Percentiles rank a stretch among this genome's conserved stretches.
Evolutionary conservation across 805 yeast species (phyloP).

Genomic region (Wickerhamiella lipophila): DNA sequence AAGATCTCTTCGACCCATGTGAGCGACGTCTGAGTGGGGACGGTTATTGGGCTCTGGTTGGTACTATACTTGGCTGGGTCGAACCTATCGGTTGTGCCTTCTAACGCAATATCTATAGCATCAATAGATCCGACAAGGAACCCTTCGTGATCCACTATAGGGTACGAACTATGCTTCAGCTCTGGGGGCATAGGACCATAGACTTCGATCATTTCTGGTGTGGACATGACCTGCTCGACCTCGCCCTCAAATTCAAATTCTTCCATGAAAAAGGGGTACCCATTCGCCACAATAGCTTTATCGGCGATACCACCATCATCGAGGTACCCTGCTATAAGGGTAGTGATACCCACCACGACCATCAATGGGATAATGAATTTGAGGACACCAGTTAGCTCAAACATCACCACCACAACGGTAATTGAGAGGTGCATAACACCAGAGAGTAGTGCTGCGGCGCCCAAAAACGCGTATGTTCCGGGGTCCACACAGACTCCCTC

Average conservation of each 20-base stretch:
- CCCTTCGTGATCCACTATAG: conserved; percentile 27
- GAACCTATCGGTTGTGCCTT: conserved; percentile 3
- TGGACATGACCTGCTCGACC: conserved; percentile 53
- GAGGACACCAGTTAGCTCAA: conserved; percentile 91
- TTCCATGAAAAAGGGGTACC: conserved; percentile 71
- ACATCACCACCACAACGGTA: conserved; percentile 89
- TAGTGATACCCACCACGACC: conserved; percentile 87
- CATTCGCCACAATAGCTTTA: conserved; percentile 81
- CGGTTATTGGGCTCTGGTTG: conserved; percentile 45
- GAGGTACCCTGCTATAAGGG: conserved; percentile 59
- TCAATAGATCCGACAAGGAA: conserved; percentile 28
- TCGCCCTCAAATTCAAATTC: conserved; percentile 44
- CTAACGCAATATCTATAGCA: conserved; percentile 22
- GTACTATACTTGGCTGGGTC: conserved; percentile 13
- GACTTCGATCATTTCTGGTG: conserved; percentile 20
- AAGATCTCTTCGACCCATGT: conserved; percentile 57
- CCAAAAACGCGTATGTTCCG: conserved; percentile 89
- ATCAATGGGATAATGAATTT: conserved; percentile 86
- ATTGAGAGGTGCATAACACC: conserved; percentile 91
- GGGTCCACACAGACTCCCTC: conserved; percentile 61
- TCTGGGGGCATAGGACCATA: conserved; percentile 18
- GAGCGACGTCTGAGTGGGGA: conserved; percentile 41
- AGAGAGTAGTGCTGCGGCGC: conserved; percentile 89
- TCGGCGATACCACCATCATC: conserved; percentile 91
- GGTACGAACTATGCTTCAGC: conserved; percentile 27